A percentile compares a stretch with the other conserved stretches of the same genome.
Conservation (phyloP, 2,329 filamentous ascomycete species). For the Tympanopsis confertula region DNA sequence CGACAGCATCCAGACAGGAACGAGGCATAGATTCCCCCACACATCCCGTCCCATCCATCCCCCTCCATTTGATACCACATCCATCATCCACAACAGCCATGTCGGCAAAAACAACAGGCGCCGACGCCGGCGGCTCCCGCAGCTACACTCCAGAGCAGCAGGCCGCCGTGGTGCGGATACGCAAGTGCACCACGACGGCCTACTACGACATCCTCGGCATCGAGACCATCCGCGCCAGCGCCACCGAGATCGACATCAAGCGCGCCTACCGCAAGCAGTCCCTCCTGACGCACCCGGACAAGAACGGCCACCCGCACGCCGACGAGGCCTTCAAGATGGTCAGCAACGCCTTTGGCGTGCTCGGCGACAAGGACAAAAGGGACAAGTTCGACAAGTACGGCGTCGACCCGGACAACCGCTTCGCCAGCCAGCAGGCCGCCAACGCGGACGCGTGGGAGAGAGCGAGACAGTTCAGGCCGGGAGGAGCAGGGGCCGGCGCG, state of each 20-base stretch:
- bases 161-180: slow-evolving; percentile 78
- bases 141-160: slow-evolving; percentile 84
- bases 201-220: slow-evolving; percentile 92
- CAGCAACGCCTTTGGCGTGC: slow-evolving; percentile 78
- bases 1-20: too few species aligned
- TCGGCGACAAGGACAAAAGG: slow-evolving; percentile 89
- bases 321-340: slow-evolving; percentile 99
- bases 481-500: slow-evolving; percentile 21
- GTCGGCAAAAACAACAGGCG: slow-evolving; percentile 40
- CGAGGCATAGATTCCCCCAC: too few species aligned
- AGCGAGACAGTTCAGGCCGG: slow-evolving; percentile 23
- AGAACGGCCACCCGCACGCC: slow-evolving; percentile 89
- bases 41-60: too few species aligned
- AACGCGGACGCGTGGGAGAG: slow-evolving; percentile 16
- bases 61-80: slow-evolving; percentile 18
- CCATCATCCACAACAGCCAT: slow-evolving; percentile 38
- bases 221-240: slow-evolving; percentile 48
- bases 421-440: slow-evolving; percentile 51
- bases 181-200: slow-evolving; percentile 70
- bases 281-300: slow-evolving; percentile 92
- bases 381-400: slow-evolving; percentile 79
- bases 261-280: slow-evolving; percentile 95
- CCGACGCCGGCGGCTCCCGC: too few species aligned
- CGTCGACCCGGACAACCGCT: slow-evolving; percentile 82
- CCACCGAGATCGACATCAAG: slow-evolving; percentile 78